Conservation (phyloP, 2,329 filamentous ascomycete genomes). For the Cladosporium sp. region DNA sequence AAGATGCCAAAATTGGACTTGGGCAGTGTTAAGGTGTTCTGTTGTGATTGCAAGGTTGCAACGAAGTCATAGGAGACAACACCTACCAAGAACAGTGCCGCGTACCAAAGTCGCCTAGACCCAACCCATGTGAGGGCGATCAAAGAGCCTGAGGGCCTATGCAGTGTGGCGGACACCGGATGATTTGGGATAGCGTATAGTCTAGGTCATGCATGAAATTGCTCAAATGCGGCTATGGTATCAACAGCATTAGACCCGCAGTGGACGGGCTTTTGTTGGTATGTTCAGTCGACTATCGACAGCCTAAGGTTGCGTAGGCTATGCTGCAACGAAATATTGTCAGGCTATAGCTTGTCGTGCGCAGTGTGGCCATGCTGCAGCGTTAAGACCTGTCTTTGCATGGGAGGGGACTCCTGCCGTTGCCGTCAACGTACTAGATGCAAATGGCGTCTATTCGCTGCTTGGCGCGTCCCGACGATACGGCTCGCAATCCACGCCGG, state of each 20-base stretch:
- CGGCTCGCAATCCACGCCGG: slow-evolving; percentile 1
- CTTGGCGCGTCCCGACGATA: slow-evolving; percentile 5
- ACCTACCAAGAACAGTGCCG: slow-evolving; percentile 8
- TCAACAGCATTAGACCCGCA: not conserved
- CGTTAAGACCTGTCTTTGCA: slow-evolving; percentile 4
- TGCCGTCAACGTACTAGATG: not conserved
- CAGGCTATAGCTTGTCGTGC: not conserved
- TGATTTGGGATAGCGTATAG: slow-evolving; percentile 11
- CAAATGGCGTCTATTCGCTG: not conserved
- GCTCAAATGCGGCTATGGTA: slow-evolving; percentile 6
- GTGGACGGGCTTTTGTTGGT: no score
- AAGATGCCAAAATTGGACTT: slow-evolving; percentile 8
- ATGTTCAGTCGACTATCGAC: not conserved
- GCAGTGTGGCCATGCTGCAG: not conserved
- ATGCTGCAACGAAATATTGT: not conserved
- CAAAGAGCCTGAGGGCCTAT: slow-evolving; percentile 5
- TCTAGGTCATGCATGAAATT: slow-evolving; percentile 9
- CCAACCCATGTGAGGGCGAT: slow-evolving; percentile 12
- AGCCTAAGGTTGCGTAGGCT: not conserved
- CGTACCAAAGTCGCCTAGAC: slow-evolving; percentile 10
- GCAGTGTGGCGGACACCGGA: slow-evolving; percentile 9
- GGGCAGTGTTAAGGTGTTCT: slow-evolving; percentile 1
- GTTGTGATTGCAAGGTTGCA: not conserved
- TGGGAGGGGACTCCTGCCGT: slow-evolving; percentile 3
- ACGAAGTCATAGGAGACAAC: not conserved